A percentile compares a stretch with the other conserved stretches of the same genome.
phyloP scores from a whole-genome alignment of 768 basidiomycete genomes.

The Calocybe indica region DNA sequence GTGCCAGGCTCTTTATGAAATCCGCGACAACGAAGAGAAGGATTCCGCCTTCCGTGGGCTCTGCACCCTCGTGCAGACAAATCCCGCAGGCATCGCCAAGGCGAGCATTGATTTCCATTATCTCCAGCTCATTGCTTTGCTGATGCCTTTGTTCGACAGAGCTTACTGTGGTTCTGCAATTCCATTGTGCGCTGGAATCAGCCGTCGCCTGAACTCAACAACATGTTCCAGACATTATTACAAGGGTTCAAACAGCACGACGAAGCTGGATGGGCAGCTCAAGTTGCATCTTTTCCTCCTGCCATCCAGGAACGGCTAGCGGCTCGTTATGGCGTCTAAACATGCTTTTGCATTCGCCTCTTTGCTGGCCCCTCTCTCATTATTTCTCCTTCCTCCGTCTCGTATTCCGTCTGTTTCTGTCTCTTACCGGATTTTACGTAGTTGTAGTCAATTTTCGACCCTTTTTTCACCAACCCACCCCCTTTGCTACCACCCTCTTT shows the following conservation, averaged over 20 bases:
- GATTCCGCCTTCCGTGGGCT: constrained; percentile 98
- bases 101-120: constrained; percentile 35
- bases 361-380: constrained; percentile 1
- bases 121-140: background rate
- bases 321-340: constrained; percentile 81
- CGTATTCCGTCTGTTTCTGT: constrained; percentile 7
- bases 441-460: constrained; percentile 26
- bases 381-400: constrained; percentile 2
- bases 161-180: constrained; percentile 96
- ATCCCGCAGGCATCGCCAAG: constrained; percentile 91
- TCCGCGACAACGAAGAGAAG: constrained; percentile 99
- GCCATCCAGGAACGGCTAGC: constrained; percentile 84
- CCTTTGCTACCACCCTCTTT: constrained; percentile 4
- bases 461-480: constrained; percentile 4
- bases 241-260: constrained; percentile 88
- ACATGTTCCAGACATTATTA: constrained; percentile 89
- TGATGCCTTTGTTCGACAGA: constrained; percentile 39
- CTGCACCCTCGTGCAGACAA: constrained; percentile 91
- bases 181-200: constrained; percentile 93
- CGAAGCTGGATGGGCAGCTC: constrained; percentile 78
- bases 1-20: constrained; percentile 97
- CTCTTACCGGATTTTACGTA: constrained; percentile 35
- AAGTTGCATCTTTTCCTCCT: constrained; percentile 80
- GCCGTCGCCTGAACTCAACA: constrained; percentile 86
- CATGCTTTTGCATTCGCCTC: constrained; percentile 1